Conservation (phyloP, 352 stramenopile genomes). For the Globisporangium carolinianum region DNA sequence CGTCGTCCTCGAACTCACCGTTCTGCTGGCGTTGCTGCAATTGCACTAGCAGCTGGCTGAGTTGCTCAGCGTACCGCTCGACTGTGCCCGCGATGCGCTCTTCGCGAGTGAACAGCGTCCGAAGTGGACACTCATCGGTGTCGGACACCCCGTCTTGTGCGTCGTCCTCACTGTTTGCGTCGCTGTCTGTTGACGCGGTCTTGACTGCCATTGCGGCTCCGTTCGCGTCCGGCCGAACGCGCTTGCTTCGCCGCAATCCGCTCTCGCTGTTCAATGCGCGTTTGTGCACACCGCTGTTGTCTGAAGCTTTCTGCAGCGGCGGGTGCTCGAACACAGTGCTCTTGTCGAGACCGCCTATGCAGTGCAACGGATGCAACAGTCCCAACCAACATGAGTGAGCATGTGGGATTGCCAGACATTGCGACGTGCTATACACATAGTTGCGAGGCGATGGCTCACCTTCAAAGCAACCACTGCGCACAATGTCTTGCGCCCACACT, state of each 20-base stretch:
- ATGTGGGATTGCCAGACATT: not conserved
- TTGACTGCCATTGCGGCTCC: not conserved
- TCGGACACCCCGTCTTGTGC: conserved; percentile 10
- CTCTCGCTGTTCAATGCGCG: not conserved
- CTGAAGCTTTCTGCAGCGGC: not conserved
- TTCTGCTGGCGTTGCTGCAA: conserved; percentile 26
- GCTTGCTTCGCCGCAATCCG: conserved; percentile 14
- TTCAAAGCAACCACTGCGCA: conserved; percentile 47
- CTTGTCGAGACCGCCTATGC: conserved; percentile 6
- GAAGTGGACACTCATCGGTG: conserved; percentile 22
- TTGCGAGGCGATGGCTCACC: conserved; percentile 10
- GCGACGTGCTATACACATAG: not conserved
- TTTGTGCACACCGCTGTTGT: conserved; percentile 7
- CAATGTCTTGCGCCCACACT: conserved; percentile 45
- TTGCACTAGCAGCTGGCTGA: conserved; percentile 35
- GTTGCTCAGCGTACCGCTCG: conserved; percentile 55
- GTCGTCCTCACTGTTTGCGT: conserved; percentile 4
- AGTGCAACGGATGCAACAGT: not conserved
- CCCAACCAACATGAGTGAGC: not conserved
- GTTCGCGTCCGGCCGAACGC: conserved; percentile 11
- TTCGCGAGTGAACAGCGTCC: conserved; percentile 39
- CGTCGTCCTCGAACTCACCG: conserved; percentile 19
- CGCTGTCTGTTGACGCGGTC: not conserved
- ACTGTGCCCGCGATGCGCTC: conserved; percentile 47
- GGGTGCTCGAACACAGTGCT: not conserved